These are phyloP conservation scores for Echria macrotheca DNA, from an alignment of 495 filamentous ascomycete genomes.

Conservation along the genomic window DNA sequence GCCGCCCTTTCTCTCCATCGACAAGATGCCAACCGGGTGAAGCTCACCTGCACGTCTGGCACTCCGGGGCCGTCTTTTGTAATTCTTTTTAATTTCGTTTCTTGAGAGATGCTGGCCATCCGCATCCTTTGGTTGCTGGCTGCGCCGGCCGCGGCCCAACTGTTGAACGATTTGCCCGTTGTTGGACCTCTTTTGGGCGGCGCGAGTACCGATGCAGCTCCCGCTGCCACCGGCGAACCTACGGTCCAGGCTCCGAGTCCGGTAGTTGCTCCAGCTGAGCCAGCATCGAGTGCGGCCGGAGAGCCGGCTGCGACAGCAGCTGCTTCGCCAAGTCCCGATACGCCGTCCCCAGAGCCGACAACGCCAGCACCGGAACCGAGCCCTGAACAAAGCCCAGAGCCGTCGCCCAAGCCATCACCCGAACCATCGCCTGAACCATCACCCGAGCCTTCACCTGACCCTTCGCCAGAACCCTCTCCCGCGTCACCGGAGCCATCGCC, in stretches of 20 bases:
- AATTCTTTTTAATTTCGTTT: constrained; percentile 4
- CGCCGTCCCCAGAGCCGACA: neutral
- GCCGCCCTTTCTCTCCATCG: neutral
- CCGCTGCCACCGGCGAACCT: neutral
- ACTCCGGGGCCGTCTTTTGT: neutral
- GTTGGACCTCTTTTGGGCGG: constrained; percentile 8
- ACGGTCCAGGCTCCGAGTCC: neutral
- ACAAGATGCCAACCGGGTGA: constrained; percentile 9
- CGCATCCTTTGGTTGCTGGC: constrained; percentile 25
- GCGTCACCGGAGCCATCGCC: neutral
- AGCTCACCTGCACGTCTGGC: constrained; percentile 4
- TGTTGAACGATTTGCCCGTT: constrained; percentile 2
- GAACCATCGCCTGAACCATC: constrained; percentile 1
- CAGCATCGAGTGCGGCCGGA: constrained; percentile 1
- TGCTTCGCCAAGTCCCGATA: neutral
- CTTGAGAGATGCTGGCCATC: constrained; percentile 27
- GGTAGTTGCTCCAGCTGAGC: neutral
- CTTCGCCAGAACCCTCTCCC: constrained; percentile 3
- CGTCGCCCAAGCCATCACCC: constrained; percentile 2
- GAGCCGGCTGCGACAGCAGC: neutral
- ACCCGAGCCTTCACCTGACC: neutral
- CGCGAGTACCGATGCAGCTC: neutral
- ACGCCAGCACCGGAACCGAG: constrained; percentile 4
- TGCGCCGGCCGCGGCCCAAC: constrained; percentile 22
- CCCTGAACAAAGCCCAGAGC: neutral